Base-by-base conservation (phyloP, 2,329 filamentous ascomycete species). In the Mycosphaerella sp. region DNA sequence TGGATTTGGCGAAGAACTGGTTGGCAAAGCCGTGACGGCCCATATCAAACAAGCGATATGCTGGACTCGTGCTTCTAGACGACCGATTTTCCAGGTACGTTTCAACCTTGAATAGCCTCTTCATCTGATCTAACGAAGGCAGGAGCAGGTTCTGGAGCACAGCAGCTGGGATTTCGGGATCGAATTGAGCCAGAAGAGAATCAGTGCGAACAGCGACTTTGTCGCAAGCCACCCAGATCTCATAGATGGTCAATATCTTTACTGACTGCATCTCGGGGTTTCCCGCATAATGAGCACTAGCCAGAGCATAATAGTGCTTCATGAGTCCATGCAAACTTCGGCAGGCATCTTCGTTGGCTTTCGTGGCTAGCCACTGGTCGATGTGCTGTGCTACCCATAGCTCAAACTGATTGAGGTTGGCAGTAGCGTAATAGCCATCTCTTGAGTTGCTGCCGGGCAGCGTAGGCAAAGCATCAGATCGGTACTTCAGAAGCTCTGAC, bases 181-280 rank as follows among this genome's bases (percentile, higher is more conserved):
- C 70, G 43, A 76, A 82, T 0, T 78, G 65, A 0, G 44, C 28
- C 0, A 87, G 65, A 0, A 84, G 61, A 0, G 75, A 74, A 41
- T 71, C 79, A 0, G 54, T 54, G 0, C 40, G 10, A 0, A 71
- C 65, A 0, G 76, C 75, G 14, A 61, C 64, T 13, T 67, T 59
- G 55, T 87, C 83, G 62, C 85, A 73, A 1, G 62, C 58, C 2
- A 77, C 63, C 82, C 82, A 87, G 0, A 82, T 56, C 42, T 79
- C 75, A 60, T 85, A 74, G 0, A 80, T 28, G 6, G 67, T 72
- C 1, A 86, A 68, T 0, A 85, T 64, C 58, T 78, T 72, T 0
- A 65, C 50, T 14, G 51, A 53, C 10, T 44, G 35, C 28, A 39
- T 47, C 36, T 53, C 51, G 1, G 51, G 36, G 14, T 49, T 49